Evolutionary conservation across 2,329 filamentous ascomycete genomes (phyloP), one percentile per base, ranked within the genome.

Genomic region (Dendrostoma leiphaemia): DNA sequence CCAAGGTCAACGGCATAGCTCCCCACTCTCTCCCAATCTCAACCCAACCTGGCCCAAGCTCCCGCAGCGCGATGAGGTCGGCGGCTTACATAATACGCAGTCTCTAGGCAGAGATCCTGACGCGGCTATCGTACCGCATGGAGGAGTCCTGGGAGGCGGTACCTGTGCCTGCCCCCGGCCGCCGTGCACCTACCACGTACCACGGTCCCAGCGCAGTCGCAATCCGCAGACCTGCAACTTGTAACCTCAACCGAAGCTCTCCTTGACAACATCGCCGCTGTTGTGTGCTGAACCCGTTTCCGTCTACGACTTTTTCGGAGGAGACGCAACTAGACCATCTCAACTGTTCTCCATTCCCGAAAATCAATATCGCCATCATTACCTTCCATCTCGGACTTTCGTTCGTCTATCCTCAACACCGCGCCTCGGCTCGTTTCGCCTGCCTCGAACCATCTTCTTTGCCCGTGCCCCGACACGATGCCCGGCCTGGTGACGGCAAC

Each of bases 401-500:
- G n/a, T 19, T 23, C 24, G n/a, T 19, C 17, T 34, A 17, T 35
- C 13, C 32, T 13, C 17, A 26, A 19, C 31, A 19, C 17, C 9
- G 7, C 44, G 23, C 6, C 26, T 31, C 43, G 34, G 4, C 10
- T 23, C 28, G n/a, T 15, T n/a, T 21, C 23, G 12, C 21, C 40
- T 13, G 21, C 40, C 15, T 32, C 32, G 52, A 52, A 17, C 56
- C 51, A 31, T n/a, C 46, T 34, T n/a, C 35, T 9, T 17, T 40
- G 26, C 49, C 54, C 61, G 45, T 59, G 59, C 51, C 56, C 59
- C 53, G 50, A 32, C 68, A 78, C 66, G 57, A 99, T 97, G 94
- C 90, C 94, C 70, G 91, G 90, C 71, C 83, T 97, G 70, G 90
- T 92, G 67, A 97, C 93, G 64, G 94, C 94, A 63, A 93, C 90